phyloP scores from a whole-genome alignment of 192 early-diverging fungal genomes.

The Coemansia sp. region DNA sequence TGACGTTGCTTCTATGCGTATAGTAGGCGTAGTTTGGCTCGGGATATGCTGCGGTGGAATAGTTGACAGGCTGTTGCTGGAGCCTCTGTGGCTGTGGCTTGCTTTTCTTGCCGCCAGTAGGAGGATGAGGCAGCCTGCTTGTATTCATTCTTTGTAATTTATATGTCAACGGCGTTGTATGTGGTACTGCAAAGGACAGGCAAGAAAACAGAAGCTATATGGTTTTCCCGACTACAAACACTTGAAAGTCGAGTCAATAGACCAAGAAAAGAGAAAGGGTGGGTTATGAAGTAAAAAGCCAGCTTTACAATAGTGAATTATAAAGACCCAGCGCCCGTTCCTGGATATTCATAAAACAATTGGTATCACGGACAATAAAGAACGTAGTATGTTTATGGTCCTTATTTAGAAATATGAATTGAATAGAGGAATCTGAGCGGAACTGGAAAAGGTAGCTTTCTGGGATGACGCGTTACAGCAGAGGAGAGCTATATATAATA shows the following conservation, averaged over 20 bases:
- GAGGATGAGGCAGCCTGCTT: constrained; percentile 1
- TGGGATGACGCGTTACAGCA: background rate
- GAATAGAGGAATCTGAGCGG: background rate
- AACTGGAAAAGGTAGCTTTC: background rate
- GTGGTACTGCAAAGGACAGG: no score
- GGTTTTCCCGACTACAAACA: no score
- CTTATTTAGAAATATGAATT: background rate
- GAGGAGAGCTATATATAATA: background rate
- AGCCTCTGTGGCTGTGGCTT: constrained; percentile 10
- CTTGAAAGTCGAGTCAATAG: no score
- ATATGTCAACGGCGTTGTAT: no score
- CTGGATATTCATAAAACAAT: background rate
- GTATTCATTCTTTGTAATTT: background rate
- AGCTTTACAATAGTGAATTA: background rate
- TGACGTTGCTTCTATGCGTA: constrained; percentile 24
- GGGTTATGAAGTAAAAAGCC: no score
- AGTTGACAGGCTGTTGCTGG: background rate
- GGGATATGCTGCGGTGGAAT: background rate
- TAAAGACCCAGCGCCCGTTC: background rate
- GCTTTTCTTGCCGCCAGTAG: background rate
- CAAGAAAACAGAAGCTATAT: no score
- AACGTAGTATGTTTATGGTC: background rate
- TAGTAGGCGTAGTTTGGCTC: constrained; percentile 30
- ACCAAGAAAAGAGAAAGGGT: no score
- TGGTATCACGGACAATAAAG: background rate